Evolutionary conservation across 2,329 filamentous ascomycete species (phyloP).

Genomic region (Sporothrix globosa): DNA sequence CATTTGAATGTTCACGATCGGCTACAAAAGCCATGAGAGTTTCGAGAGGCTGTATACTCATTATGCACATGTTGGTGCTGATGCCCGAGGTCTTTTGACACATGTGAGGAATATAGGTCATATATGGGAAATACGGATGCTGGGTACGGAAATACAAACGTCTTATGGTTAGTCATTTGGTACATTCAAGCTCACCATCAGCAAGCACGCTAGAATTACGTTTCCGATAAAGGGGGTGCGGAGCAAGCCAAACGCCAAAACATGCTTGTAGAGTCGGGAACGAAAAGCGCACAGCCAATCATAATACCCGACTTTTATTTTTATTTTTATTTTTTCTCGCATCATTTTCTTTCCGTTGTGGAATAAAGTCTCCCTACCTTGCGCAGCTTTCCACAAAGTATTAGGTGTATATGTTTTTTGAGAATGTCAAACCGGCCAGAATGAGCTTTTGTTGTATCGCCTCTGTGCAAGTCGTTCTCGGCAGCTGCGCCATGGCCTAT

Average conservation of each 20-base stretch:
- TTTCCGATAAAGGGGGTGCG: constrained; percentile 4
- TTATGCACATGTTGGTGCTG: background rate
- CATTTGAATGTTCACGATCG: background rate
- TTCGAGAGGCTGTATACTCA: background rate
- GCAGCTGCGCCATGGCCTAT: background rate
- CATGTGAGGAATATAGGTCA: background rate
- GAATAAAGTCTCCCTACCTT: background rate
- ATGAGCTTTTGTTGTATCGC: background rate
- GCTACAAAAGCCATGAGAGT: background rate
- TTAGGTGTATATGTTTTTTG: background rate
- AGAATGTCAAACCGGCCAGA: background rate
- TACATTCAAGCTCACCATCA: background rate
- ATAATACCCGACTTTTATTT: background rate
- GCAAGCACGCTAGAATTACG: constrained; percentile 17
- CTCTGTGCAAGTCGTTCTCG: background rate
- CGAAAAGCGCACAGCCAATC: constrained; percentile 6
- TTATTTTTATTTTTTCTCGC: background rate
- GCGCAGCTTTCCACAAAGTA: background rate
- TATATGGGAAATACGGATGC: background rate
- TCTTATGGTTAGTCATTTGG: no score
- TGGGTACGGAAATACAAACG: background rate
- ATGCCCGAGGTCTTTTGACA: background rate
- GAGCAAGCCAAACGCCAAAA: background rate
- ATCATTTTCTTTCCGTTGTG: background rate
- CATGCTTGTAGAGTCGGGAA: background rate